Percentiles rank a stretch among this genome's conserved stretches.
phyloP scores from a whole-genome alignment of 2,329 filamentous ascomycete species.

The Xenoacremonium recifei region DNA sequence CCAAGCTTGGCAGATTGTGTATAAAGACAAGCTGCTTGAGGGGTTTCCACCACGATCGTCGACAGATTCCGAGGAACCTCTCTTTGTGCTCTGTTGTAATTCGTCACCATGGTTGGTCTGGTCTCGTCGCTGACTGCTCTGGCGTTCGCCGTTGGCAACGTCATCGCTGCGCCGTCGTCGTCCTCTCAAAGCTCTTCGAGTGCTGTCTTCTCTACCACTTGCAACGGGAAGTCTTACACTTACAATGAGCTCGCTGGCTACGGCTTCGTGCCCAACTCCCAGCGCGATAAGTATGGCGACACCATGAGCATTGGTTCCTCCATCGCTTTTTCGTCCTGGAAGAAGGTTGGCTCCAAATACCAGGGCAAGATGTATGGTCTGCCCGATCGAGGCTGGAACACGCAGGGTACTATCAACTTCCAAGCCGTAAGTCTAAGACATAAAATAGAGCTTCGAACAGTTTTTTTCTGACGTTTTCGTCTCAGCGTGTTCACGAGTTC shows the following conservation, averaged over 20 bases:
- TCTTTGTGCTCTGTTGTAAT: background rate
- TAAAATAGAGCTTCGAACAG: too few species aligned
- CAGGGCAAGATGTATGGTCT: slow-evolving; percentile 61
- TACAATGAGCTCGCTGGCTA: slow-evolving; percentile 68
- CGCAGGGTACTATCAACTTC: slow-evolving; percentile 67
- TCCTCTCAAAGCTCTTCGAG: background rate
- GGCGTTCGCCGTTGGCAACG: background rate
- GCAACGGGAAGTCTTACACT: slow-evolving; percentile 60
- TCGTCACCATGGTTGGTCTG: background rate
- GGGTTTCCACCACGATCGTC: background rate
- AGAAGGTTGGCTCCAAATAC: slow-evolving; percentile 52
- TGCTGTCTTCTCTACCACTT: slow-evolving; percentile 33
- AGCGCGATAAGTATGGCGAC: slow-evolving; percentile 66
- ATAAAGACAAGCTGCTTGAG: background rate
- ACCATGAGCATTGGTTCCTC: slow-evolving; percentile 67
- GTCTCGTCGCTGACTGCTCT: slow-evolving; percentile 1
- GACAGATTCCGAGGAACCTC: background rate
- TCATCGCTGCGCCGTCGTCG: slow-evolving; percentile 1
- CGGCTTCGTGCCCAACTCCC: slow-evolving; percentile 56
- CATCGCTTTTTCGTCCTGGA: slow-evolving; percentile 63
- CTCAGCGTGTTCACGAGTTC: slow-evolving; percentile 71
- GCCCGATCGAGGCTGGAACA: slow-evolving; percentile 74
- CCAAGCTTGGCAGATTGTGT: background rate
- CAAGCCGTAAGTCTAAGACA: too few species aligned
- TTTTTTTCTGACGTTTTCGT: too few species aligned